Evolutionary conservation across 371 early-diverging fungal genomes (phyloP), one percentile per base, ranked within the genome.

Genomic region (Apophysomyces trapeziformis): DNA sequence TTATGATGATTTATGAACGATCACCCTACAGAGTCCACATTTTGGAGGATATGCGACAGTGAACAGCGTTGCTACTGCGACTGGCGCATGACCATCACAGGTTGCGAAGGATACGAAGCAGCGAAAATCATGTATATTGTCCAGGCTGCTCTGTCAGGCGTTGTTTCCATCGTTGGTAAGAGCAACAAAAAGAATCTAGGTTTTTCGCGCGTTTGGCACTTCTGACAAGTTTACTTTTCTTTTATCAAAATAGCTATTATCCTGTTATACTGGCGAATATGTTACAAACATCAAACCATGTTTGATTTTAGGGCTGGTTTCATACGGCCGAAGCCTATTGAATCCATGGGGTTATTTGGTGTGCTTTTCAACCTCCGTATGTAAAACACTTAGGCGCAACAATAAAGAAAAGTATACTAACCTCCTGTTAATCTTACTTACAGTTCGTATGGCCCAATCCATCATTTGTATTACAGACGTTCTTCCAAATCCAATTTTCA

Each of bases 361-460:
- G 44, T 68, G 14, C 36, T 68, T 4, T 71, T 67, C 45, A 67
- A 71, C 54, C 38, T 65, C 16, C 38, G 71, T 71, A 67, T 35
- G 72, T 9, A 26, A 26, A 26, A 26, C 32, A 2, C 32, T 18
- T 0, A 14, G 16, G 13, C 4, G 16, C 5, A 18, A 8, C 16
- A 50, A 18, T 26, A 14, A 12, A 14, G 16, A 21, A 5, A 41
- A 13, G 7, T 21, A 7, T n/a, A 21, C 54, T 50, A 21, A 50
- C 21, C 21, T n/a, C n/a, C 32, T 2, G 32, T 26, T 2, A 2
- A 2, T 26, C 0, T 35, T 47, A 14, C 41, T 47, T 38, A 37
- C 62, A 81, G 82, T 76, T 35, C 71, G 78, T 46, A 68, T 73
- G 60, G 47, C 76, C 5, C 73, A 74, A 38, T 50, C 73, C 8